A percentile compares a stretch with the other conserved stretches of the same genome.
Evolutionary conservation across 2,329 filamentous ascomycete species (phyloP).

Genomic region (Ophiostoma quercus): DNA sequence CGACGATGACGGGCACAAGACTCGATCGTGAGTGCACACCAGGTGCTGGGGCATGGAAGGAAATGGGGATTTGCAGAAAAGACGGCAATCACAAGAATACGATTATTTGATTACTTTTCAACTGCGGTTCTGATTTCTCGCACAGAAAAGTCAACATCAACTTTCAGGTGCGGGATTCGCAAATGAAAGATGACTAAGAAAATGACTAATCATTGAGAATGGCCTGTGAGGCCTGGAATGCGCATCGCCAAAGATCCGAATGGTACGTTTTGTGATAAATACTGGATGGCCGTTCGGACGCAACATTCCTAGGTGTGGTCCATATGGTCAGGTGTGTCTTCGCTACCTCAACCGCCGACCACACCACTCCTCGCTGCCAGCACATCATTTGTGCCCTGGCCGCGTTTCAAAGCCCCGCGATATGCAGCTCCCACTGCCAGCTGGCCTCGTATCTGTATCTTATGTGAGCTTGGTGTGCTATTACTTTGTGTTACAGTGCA

Average conservation of each 20-base stretch:
- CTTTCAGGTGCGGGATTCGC: too few relatives aligned
- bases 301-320: background rate
- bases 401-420: slow-evolving; percentile 4
- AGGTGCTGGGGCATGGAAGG: background rate
- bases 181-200: background rate
- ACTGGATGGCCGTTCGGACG: background rate
- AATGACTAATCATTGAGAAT: background rate
- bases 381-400: slow-evolving; percentile 3
- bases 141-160: too few relatives aligned
- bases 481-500: background rate
- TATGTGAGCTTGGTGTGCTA: background rate
- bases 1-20: slow-evolving; percentile 13
- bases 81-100: background rate
- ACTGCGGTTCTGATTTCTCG: too few relatives aligned
- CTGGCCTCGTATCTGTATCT: background rate
- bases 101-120: background rate
- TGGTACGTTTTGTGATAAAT: background rate
- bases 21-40: background rate
- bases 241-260: background rate
- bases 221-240: background rate
- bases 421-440: background rate
- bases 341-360: background rate
- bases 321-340: background rate
- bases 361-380: background rate
- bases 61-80: background rate